Conservation (phyloP, 1,139 yeast genomes). For the Hansenula lynferdii region DNA sequence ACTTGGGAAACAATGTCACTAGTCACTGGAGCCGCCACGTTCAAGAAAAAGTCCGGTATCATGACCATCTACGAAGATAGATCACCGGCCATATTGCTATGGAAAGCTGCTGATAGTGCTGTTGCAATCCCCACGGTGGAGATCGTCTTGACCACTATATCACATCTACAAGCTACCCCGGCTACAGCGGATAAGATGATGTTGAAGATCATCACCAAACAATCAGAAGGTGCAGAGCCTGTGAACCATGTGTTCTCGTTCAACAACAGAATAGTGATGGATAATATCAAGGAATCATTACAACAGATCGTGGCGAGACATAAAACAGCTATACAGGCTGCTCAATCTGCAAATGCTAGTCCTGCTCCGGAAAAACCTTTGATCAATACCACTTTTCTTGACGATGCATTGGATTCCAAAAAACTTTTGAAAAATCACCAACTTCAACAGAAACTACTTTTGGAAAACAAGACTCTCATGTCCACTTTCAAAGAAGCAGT, state of each 20-base stretch:
- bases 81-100: slow-evolving; percentile 57
- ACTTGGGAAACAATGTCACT: too few species aligned
- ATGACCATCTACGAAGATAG: slow-evolving; percentile 60
- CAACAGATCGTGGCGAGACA: slow-evolving; percentile 71
- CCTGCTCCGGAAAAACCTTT: slow-evolving; percentile 26
- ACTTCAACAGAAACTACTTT: slow-evolving; percentile 71
- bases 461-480: slow-evolving; percentile 67
- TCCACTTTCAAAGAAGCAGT: slow-evolving; percentile 85
- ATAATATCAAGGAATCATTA: slow-evolving; percentile 60
- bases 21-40: slow-evolving; percentile 60
- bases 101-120: slow-evolving; percentile 67
- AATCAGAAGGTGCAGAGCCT: slow-evolving; percentile 39
- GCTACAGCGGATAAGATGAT: slow-evolving; percentile 66
- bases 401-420: slow-evolving; percentile 40
- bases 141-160: slow-evolving; percentile 47
- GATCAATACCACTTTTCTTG: slow-evolving; percentile 33
- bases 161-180: slow-evolving; percentile 71
- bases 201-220: slow-evolving; percentile 50
- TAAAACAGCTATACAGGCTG: slow-evolving; percentile 38
- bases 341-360: slow-evolving; percentile 28
- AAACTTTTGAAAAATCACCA: slow-evolving; percentile 62
- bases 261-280: slow-evolving; percentile 71
- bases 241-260: slow-evolving; percentile 51
- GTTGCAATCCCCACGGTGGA: slow-evolving; percentile 40
- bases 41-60: slow-evolving; percentile 65